Percentiles rank a stretch among this genome's conserved stretches.
These are phyloP conservation scores for Clathrospora elynae DNA, from an alignment of 2,329 filamentous ascomycete genomes.

Conservation along the genomic window DNA sequence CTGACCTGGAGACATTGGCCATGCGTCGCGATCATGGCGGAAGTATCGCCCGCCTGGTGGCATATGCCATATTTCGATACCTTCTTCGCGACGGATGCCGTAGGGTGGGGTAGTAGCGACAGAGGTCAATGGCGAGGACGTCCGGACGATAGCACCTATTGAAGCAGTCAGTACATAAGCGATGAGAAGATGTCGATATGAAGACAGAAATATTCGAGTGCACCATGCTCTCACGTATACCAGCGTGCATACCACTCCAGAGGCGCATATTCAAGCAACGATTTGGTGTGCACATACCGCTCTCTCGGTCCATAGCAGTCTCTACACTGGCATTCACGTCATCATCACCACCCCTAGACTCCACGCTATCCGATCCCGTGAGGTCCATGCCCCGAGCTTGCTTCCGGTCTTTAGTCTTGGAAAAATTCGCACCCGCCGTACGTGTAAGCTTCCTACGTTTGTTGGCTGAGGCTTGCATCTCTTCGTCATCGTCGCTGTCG, in stretches of 20 bases:
- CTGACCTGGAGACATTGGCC: slow-evolving; percentile 13
- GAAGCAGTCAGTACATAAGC: slow-evolving; percentile 1
- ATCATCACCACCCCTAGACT: no score
- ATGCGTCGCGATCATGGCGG: slow-evolving; percentile 11
- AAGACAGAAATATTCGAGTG: neutral
- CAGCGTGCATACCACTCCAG: no score
- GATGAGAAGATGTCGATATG: neutral
- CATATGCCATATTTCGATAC: slow-evolving; percentile 9
- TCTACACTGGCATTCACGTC: neutral
- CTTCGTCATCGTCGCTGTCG: slow-evolving; percentile 11
- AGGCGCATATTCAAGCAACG: no score
- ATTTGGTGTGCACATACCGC: neutral
- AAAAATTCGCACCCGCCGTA: neutral
- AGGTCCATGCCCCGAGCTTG: neutral
- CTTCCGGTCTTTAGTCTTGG: neutral
- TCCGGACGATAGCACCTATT: neutral
- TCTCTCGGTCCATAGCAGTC: no score
- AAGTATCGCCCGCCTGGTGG: slow-evolving; percentile 9
- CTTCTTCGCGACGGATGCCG: slow-evolving; percentile 4
- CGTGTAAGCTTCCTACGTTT: slow-evolving; percentile 4
- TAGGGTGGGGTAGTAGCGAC: neutral
- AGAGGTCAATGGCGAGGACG: neutral
- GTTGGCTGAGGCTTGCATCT: neutral
- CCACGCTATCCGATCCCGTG: no score
- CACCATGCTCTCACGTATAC: neutral